Evolutionary conservation across 805 yeast species (phyloP), one percentile per base, ranked within the genome.

Genomic region (Yamadazyma sp.): DNA sequence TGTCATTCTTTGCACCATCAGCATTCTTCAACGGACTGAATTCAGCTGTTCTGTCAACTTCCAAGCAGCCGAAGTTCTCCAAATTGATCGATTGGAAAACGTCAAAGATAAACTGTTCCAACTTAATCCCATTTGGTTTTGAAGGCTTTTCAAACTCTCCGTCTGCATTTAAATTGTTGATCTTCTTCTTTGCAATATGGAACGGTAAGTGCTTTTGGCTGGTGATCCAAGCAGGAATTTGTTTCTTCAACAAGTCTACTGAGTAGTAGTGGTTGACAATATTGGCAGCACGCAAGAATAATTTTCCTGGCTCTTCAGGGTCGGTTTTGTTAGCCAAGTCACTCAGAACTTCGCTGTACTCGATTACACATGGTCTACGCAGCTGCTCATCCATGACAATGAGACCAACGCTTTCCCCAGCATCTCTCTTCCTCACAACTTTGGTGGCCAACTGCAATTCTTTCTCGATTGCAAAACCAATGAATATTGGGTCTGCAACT

Each of bases 61-160:
- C 99, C 41, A 93, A 71, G 57, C 95, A 86, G 1, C 96, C 99
- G 59, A 93, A 93, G 52, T 77, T 77, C 11, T 59, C 56, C 45
- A 90, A 56, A 9, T 77, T 73, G 23, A 93, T 82, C 20, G 80
- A 75, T 34, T 90, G 90, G 64, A 93, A 93, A 16, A 93, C 95
- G 57, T 93, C 99, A 66, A 93, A 93, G 40, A 93, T 95, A 53
- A 93, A 93, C 60, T 91, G 98, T 61, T 93, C 99, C 55, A 93
- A 72, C 60, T 93, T 93, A 55, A 91, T 81, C 28, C 98, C 99
- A 59, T 93, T 93, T 32, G 91, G 86, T 40, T 69, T 75, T 1
- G 69, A 49, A n/a, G 98, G 96, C 50, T 75, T 78, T 19, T 67
- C 52, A 26, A 64, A 56, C 35, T 67, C 57, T 0, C 77, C 64